A percentile compares a stretch with the other conserved stretches of the same genome.
Conservation (phyloP, 331 rosid genomes). For the Rosa hybrid region DNA sequence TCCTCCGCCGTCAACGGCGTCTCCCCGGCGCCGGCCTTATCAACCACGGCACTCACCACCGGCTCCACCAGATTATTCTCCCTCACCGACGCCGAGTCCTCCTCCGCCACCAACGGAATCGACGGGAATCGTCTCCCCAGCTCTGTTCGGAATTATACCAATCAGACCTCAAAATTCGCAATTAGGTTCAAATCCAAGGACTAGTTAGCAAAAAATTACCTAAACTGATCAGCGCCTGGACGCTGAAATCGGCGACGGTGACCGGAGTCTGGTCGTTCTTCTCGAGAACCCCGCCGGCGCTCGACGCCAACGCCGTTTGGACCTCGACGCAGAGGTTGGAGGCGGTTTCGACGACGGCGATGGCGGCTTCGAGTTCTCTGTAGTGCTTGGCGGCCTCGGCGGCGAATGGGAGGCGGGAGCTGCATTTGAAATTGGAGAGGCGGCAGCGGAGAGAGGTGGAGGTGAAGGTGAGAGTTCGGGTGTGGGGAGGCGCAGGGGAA, state of each 20-base stretch:
- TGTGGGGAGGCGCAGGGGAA: conserved; percentile 15
- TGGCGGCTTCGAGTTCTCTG: conserved; percentile 74
- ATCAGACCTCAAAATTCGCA: neutral
- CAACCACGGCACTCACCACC: conserved; percentile 54
- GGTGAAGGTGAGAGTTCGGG: conserved; percentile 45
- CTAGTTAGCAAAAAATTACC: conserved; percentile 39
- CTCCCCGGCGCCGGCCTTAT: conserved; percentile 36
- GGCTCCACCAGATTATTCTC: conserved; percentile 58
- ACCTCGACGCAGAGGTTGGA: conserved; percentile 67
- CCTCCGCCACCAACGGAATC: conserved; percentile 94
- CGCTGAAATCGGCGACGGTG: conserved; percentile 89
- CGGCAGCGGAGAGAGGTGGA: conserved; percentile 32
- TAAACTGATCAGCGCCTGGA: conserved; percentile 91
- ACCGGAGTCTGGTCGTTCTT: conserved; percentile 81
- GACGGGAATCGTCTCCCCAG: conserved; percentile 73
- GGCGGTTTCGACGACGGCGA: conserved; percentile 71
- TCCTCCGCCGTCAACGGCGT: conserved; percentile 53
- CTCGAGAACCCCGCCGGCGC: conserved; percentile 43
- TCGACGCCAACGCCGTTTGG: conserved; percentile 49
- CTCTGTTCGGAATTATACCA: conserved; percentile 35
- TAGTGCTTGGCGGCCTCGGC: conserved; percentile 47
- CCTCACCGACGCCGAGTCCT: conserved; percentile 75
- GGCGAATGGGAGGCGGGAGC: conserved; percentile 61
- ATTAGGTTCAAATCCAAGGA: neutral
- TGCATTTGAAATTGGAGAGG: conserved; percentile 22